Conservation (phyloP, 2,329 filamentous ascomycete genomes). For the Hysterium pulicare region DNA sequence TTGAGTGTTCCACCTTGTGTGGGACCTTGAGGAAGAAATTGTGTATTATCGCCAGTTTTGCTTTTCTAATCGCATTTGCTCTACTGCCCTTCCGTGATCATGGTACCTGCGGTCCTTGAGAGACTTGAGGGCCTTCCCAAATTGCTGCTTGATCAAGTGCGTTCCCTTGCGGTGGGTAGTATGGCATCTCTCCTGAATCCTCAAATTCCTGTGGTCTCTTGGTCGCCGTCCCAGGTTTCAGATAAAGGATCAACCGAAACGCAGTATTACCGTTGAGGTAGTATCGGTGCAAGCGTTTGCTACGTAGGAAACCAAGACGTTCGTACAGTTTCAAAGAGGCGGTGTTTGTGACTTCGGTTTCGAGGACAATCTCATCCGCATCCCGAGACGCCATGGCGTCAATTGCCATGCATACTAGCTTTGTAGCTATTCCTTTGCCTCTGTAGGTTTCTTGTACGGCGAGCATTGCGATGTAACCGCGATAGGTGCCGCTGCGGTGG, state of each 20-base stretch:
- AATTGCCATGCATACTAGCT: conserved; percentile 83
- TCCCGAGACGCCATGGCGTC: conserved; percentile 81
- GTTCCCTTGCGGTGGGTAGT: not conserved
- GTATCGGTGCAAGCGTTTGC: conserved; percentile 90
- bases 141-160: not conserved
- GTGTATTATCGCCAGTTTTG: not conserved
- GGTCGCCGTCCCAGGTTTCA: conserved; percentile 52
- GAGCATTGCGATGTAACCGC: conserved; percentile 98
- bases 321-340: conserved; percentile 92
- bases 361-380: conserved; percentile 91
- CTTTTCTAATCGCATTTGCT: not conserved
- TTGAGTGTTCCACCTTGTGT: conserved; percentile 19
- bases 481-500: conserved; percentile 78
- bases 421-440: conserved; percentile 79
- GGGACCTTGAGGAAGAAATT: conserved; percentile 23
- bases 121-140: not conserved
- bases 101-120: not conserved
- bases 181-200: conserved; percentile 1
- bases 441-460: conserved; percentile 80
- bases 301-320: conserved; percentile 82
- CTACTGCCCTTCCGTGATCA: not conserved
- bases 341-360: conserved; percentile 91
- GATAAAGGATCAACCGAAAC: conserved; percentile 78
- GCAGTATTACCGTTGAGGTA: conserved; percentile 96
- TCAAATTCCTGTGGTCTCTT: conserved; percentile 20